Evolutionary conservation across 2,329 filamentous ascomycete genomes (phyloP).

Genomic region (Scleromitrula shiraiana): DNA sequence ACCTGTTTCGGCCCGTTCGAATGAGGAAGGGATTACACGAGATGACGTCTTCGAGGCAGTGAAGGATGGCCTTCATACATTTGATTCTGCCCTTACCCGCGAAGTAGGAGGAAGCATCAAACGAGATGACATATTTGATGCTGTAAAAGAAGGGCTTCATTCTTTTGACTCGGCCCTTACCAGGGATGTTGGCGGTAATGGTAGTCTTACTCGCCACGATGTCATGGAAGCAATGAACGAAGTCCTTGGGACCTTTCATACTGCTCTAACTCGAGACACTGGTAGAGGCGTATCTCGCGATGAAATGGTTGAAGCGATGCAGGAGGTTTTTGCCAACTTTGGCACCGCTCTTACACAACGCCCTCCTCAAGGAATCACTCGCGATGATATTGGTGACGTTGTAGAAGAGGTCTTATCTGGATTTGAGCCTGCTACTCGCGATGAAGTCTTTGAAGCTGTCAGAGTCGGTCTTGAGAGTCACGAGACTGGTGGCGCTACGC

Average conservation of each 20-base stretch:
- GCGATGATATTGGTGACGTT: constrained; percentile 46
- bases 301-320: constrained; percentile 43
- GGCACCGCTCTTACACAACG: constrained; percentile 77
- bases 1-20: constrained; percentile 31
- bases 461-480: constrained; percentile 73
- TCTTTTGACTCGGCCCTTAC: constrained; percentile 34
- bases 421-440: constrained; percentile 46
- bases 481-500: constrained; percentile 54
- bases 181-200: constrained; percentile 41
- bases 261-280: constrained; percentile 48
- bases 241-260: constrained; percentile 52
- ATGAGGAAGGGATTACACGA: constrained; percentile 50
- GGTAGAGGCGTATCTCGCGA: constrained; percentile 24
- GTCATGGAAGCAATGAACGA: constrained; percentile 78
- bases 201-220: constrained; percentile 63
- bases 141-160: constrained; percentile 67
- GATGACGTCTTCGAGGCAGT: constrained; percentile 84
- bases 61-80: constrained; percentile 44
- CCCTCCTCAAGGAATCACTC: constrained; percentile 59
- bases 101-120: constrained; percentile 38
- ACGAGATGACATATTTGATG: constrained; percentile 77
- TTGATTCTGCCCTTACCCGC: constrained; percentile 7
- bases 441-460: constrained; percentile 79
- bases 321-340: constrained; percentile 93
- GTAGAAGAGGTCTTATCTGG: constrained; percentile 32